These are phyloP conservation scores for Chaetomium cochliodes DNA, from an alignment of 495 filamentous ascomycete genomes.

Conservation along the genomic window DNA sequence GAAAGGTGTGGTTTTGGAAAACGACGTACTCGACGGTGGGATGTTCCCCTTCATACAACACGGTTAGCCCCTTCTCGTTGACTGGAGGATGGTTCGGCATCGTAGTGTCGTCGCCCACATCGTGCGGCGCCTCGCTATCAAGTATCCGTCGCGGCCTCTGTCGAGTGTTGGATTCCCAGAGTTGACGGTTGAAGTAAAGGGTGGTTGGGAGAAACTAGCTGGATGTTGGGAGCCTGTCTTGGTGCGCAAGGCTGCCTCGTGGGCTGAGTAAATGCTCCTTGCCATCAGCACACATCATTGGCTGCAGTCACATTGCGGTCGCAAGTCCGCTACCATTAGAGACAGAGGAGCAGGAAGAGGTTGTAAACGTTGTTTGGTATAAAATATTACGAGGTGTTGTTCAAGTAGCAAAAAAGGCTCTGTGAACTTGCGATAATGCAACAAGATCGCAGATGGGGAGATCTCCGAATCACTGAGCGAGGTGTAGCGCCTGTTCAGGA, in stretches of 20 bases:
- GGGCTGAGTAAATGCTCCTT: too few species aligned
- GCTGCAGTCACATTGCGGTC: neutral
- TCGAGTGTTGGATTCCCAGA: too few species aligned
- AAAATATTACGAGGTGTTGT: too few species aligned
- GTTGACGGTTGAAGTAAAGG: neutral
- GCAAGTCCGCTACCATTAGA: neutral
- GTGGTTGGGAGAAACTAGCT: neutral
- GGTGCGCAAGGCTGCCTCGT: too few species aligned
- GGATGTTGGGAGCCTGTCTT: neutral
- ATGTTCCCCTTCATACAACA: constrained; percentile 11
- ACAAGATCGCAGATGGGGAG: too few species aligned
- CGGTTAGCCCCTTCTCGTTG: constrained; percentile 19
- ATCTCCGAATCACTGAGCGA: too few species aligned
- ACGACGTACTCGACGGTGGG: constrained; percentile 3
- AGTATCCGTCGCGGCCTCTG: neutral
- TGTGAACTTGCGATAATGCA: too few species aligned
- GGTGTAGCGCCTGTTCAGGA: neutral
- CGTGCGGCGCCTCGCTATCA: too few species aligned
- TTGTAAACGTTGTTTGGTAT: too few species aligned
- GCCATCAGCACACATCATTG: neutral
- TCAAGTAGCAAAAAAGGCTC: too few species aligned
- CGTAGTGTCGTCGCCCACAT: neutral
- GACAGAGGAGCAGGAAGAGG: too few species aligned
- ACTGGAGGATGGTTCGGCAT: neutral
- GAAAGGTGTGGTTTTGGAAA: neutral